Conservation (phyloP, 805 yeast genomes). For the Candida succiphila region DNA sequence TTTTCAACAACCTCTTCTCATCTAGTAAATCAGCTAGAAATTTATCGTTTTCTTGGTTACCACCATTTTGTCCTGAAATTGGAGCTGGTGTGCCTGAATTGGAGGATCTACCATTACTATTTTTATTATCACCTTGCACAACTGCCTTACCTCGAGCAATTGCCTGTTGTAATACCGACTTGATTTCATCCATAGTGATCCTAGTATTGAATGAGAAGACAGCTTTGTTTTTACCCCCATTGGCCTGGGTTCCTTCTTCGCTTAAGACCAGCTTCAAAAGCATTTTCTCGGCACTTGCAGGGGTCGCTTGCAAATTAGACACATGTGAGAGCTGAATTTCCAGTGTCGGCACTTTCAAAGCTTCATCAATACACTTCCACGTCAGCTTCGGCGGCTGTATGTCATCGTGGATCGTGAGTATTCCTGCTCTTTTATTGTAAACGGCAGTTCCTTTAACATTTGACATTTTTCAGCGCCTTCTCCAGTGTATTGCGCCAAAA, state of each 20-base stretch:
- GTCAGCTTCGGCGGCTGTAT: constrained; percentile 41
- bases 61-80: constrained; percentile 1
- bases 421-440: constrained; percentile 45
- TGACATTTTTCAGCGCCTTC: constrained; percentile 1
- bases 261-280: constrained; percentile 41
- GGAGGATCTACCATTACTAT: constrained; percentile 1
- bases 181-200: constrained; percentile 66
- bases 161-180: constrained; percentile 55
- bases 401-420: constrained; percentile 46
- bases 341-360: constrained; percentile 27
- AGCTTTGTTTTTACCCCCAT: constrained; percentile 19
- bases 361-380: constrained; percentile 50
- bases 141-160: constrained; percentile 56
- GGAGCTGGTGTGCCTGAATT: not conserved
- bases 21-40: constrained; percentile 33
- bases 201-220: constrained; percentile 61
- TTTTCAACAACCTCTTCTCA: constrained; percentile 49
- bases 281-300: constrained; percentile 57
- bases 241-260: constrained; percentile 22
- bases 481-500: too few relatives aligned
- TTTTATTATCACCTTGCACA: constrained; percentile 15
- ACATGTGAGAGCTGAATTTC: constrained; percentile 33
- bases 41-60: constrained; percentile 15
- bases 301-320: constrained; percentile 55
- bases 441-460: constrained; percentile 39